These are phyloP conservation scores for Teratosphaeria zuluensis DNA, from an alignment of 2,329 filamentous ascomycete genomes.

Conservation along the genomic window DNA sequence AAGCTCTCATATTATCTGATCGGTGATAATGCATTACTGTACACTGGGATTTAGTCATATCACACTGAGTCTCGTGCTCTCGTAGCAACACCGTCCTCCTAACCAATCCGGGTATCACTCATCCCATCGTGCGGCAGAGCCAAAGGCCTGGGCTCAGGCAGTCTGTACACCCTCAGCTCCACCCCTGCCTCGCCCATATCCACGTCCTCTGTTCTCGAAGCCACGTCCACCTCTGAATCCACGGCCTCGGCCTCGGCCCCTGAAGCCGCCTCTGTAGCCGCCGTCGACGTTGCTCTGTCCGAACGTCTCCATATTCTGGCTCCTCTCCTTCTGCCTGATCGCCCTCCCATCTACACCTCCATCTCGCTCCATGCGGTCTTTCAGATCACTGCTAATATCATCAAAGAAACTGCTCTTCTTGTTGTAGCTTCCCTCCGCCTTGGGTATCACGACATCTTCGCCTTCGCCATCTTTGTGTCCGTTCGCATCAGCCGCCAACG, in stretches of 20 bases:
- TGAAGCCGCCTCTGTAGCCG: constrained; percentile 62
- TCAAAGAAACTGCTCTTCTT: constrained; percentile 90
- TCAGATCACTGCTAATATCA: constrained; percentile 91
- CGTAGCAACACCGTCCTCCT: neutral
- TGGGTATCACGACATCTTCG: constrained; percentile 38
- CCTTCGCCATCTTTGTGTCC: constrained; percentile 10
- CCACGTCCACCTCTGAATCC: neutral
- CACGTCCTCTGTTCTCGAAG: neutral
- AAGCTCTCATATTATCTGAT: neutral
- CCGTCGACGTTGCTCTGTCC: constrained; percentile 89
- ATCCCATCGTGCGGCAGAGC: neutral
- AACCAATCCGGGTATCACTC: neutral
- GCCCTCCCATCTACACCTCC: constrained; percentile 65
- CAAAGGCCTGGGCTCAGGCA: neutral
- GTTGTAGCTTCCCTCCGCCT: constrained; percentile 59
- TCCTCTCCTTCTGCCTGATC: constrained; percentile 86
- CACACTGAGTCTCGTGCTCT: neutral
- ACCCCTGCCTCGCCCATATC: neutral
- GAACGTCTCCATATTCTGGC: constrained; percentile 95
- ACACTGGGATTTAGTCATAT: neutral
- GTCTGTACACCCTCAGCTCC: neutral
- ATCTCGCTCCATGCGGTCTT: constrained; percentile 58
- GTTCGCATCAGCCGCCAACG: constrained; percentile 18
- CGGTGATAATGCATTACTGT: neutral
- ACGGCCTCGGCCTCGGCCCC: constrained; percentile 61